Base-by-base conservation (phyloP, 2,329 filamentous ascomycete species). In the Microsporum ferrugineum region DNA sequence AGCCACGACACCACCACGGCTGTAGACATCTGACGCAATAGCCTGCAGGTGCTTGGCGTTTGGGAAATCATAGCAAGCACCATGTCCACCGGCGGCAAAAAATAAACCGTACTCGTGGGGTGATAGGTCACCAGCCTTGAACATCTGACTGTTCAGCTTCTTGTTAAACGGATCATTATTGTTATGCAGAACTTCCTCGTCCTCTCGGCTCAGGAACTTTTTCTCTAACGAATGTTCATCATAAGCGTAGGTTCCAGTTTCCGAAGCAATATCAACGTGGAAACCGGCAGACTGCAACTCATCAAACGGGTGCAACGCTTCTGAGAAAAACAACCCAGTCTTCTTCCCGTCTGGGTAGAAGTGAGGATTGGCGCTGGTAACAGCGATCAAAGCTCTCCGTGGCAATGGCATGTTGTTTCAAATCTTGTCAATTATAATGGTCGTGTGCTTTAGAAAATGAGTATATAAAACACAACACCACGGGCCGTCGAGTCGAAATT, bases 21-120 rank as follows among this genome's bases (percentile, higher is more conserved):
- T 67, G 63, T 71, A 79, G n/a, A 79, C 68, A 33, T 71, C 65
- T 12, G 69, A 64, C 0, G 76, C 77, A 58, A 79, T 72, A 5
- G 66, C 65, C 61, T 79, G 75, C 53, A 79, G 68, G 12, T 65
- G 67, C 31, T 64, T 72, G 7, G 77, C 76, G 43, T 71, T 70
- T 3, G 78, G 77, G 65, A 78, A 79, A 65, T 79, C 77, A 59
- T 79, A 74, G 49, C 79, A 64, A 0, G 75, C 70, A 0, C 77
- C 78, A 62, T 79, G 77, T 5, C 65, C 65, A 27, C 64, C 65
- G 14, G 63, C 55, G 17, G 61, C 61, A 23, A 66, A 66, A 47
- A 66, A 60, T 8, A 66, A 56, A 2, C 65, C 65, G 56, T 65
- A 66, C 10, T 66, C 65, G 49, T 65, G 64, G 12, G 64, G 34